Evolutionary conservation across 352 stramenopile genomes (phyloP).

Genomic region (Vaucheria bursata): DNA sequence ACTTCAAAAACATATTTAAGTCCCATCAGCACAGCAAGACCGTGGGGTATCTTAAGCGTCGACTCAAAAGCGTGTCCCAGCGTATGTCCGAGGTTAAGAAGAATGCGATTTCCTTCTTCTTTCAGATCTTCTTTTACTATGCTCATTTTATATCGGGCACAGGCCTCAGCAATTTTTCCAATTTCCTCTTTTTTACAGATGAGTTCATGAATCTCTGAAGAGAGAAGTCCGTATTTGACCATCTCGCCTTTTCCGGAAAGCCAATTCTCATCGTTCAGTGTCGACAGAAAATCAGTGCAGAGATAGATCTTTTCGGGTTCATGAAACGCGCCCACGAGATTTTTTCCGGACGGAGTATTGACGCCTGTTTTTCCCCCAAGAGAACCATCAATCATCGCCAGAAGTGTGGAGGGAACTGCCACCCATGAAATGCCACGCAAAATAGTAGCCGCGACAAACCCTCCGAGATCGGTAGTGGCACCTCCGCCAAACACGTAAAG

Average conservation of each 20-base stretch:
- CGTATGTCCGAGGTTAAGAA: constrained; percentile 93
- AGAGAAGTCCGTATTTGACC: constrained; percentile 91
- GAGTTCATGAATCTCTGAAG: constrained; percentile 75
- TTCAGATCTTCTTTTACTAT: constrained; percentile 44
- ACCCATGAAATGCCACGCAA: neutral
- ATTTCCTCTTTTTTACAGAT: no score
- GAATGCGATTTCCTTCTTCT: constrained; percentile 75
- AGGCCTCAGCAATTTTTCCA: no score
- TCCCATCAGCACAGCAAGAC: neutral
- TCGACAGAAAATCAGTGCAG: constrained; percentile 75
- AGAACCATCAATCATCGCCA: constrained; percentile 93
- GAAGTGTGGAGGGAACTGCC: constrained; percentile 60
- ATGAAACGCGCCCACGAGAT: constrained; percentile 92
- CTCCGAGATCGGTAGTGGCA: neutral
- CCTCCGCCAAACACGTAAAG: neutral
- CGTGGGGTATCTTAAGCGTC: constrained; percentile 52
- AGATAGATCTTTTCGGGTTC: constrained; percentile 90
- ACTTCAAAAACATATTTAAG: neutral
- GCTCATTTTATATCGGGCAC: neutral
- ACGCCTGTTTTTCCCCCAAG: constrained; percentile 86
- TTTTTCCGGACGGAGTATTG: constrained; percentile 62
- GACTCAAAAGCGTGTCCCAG: constrained; percentile 93
- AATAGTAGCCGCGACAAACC: neutral
- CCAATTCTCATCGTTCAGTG: constrained; percentile 83
- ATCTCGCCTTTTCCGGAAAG: constrained; percentile 82